These are phyloP conservation scores for Saturnispora hagleri DNA, from an alignment of 805 yeast species.

Conservation along the genomic window DNA sequence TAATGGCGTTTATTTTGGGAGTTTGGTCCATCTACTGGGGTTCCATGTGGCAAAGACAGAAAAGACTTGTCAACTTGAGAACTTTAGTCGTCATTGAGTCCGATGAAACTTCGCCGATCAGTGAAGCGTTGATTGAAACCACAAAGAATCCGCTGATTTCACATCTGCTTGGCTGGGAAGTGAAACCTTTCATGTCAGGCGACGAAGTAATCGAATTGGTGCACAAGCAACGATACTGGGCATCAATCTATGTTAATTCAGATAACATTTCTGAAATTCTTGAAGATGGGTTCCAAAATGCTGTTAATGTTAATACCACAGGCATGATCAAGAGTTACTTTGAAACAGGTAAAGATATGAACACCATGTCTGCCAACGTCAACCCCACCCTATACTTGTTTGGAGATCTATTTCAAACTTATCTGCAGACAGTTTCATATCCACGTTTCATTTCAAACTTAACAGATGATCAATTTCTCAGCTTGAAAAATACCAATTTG, in stretches of 20 bases:
- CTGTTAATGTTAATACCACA: constrained; percentile 23
- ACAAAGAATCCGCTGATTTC: constrained; percentile 10
- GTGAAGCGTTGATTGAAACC: constrained; percentile 23
- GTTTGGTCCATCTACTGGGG: constrained; percentile 44
- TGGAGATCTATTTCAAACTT: constrained; percentile 22
- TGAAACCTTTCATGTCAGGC: constrained; percentile 22
- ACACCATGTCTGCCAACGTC: constrained; percentile 37
- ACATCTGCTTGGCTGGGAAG: constrained; percentile 30
- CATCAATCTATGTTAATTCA: constrained; percentile 42
- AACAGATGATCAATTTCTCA: constrained; percentile 18
- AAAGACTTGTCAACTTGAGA: constrained; percentile 27
- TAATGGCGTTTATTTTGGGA: constrained; percentile 31
- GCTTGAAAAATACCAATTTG: constrained; percentile 16
- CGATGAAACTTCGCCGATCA: constrained; percentile 23
- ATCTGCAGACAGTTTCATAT: constrained; percentile 14
- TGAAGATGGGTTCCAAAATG: constrained; percentile 31
- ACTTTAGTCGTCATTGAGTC: constrained; percentile 34
- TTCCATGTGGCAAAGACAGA: constrained; percentile 28
- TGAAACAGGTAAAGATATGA: constrained; percentile 58
- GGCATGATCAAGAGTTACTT: constrained; percentile 28
- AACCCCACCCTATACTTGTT: constrained; percentile 34
- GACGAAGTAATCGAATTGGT: constrained; percentile 36
- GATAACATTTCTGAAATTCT: constrained; percentile 35
- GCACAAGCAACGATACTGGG: constrained; percentile 55
- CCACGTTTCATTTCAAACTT: constrained; percentile 25